phyloP scores from a whole-genome alignment of 257 asterid genomes.

The Lycium barbarum region DNA sequence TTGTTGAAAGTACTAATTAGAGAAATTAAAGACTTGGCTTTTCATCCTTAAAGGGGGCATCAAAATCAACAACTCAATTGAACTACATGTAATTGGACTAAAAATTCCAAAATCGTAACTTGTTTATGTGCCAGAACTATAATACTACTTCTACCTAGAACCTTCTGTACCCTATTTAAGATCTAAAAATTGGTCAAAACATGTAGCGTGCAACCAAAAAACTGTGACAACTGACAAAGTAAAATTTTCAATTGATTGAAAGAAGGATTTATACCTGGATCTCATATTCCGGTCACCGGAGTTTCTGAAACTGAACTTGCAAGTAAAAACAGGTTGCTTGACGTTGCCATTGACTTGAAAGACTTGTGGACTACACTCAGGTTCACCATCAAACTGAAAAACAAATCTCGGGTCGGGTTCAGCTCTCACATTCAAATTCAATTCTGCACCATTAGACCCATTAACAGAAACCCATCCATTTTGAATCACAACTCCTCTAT shows the following conservation, averaged over 20 bases:
- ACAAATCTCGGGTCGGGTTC: conserved; percentile 97
- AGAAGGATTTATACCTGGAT: conserved; percentile 65
- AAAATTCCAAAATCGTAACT: not conserved
- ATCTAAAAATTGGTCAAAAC: not conserved
- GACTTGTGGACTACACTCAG: conserved; percentile 98
- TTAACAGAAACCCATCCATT: conserved; percentile 76
- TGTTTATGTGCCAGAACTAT: not conserved
- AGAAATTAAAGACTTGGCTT: not conserved
- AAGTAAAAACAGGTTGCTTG: conserved; percentile 86
- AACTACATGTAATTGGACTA: not conserved
- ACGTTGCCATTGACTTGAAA: conserved; percentile 94
- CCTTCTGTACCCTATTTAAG: not conserved
- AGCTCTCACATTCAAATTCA: conserved; percentile 76
- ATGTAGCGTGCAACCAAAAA: not conserved
- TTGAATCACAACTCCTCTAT: conserved; percentile 56
- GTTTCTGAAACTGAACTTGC: conserved; percentile 86
- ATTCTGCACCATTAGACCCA: conserved; percentile 46
- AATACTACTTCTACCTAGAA: not conserved
- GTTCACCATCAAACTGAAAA: conserved; percentile 92
- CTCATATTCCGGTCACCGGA: conserved; percentile 67
- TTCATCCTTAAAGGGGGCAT: no score
- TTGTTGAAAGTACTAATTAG: not conserved
- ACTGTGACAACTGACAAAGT: not conserved
- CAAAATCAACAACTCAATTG: not conserved
- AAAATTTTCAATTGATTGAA: no score